These are phyloP conservation scores for Hibiscus mutabilis DNA, from an alignment of 345 rosid species.

Conservation along the genomic window DNA sequence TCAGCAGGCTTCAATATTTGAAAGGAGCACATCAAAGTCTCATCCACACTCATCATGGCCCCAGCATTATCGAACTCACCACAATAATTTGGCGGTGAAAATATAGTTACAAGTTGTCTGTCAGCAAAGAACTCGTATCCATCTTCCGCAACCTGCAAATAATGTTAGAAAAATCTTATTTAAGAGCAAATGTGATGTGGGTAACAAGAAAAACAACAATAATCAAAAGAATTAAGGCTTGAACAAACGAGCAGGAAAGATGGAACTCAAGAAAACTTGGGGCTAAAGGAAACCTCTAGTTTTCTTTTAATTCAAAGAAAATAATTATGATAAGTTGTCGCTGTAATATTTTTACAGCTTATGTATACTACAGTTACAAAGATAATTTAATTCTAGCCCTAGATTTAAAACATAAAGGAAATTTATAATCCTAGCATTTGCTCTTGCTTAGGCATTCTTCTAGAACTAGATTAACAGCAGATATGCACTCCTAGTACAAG, in stretches of 20 bases:
- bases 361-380: too few relatives aligned
- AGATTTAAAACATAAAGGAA: too few relatives aligned
- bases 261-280: too few relatives aligned
- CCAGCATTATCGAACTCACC: conserved; percentile 83
- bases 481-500: neutral
- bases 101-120: conserved; percentile 82
- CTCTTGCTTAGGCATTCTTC: neutral
- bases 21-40: conserved; percentile 73
- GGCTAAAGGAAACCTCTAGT: too few relatives aligned
- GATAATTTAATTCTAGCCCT: too few relatives aligned
- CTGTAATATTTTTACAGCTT: too few relatives aligned
- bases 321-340: too few relatives aligned
- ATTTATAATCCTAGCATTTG: too few relatives aligned
- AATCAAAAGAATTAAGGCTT: too few relatives aligned
- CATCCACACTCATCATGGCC: conserved; percentile 66
- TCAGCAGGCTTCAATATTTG: conserved; percentile 78
- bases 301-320: too few relatives aligned
- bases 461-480: neutral
- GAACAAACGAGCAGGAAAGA: too few relatives aligned
- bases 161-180: neutral
- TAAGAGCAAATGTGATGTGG: neutral
- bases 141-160: neutral
- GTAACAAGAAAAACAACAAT: too few relatives aligned
- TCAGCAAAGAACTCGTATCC: conserved; percentile 34
- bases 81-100: conserved; percentile 85